A percentile compares a stretch with the other conserved stretches of the same genome.
phyloP scores from a whole-genome alignment of 768 basidiomycete genomes.

The Calocybe gangraenosa region DNA sequence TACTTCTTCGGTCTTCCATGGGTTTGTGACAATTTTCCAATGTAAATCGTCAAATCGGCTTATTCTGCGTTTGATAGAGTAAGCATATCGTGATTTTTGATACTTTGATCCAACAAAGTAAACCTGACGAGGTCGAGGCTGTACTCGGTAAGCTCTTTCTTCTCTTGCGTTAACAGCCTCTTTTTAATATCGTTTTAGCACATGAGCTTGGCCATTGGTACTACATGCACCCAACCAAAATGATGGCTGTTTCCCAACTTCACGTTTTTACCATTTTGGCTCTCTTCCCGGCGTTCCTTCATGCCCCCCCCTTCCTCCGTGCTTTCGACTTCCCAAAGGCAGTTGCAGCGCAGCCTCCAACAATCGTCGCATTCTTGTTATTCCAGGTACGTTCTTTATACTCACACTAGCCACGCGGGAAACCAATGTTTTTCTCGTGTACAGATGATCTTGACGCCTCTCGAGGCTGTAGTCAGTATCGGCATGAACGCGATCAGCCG shows the following conservation, averaged over 20 bases:
- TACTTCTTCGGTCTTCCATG: slow-evolving; percentile 98
- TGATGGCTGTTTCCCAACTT: slow-evolving; percentile 80
- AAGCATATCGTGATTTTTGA: slow-evolving; percentile 98
- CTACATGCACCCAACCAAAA: slow-evolving; percentile 84
- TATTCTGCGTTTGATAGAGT: slow-evolving; percentile 41
- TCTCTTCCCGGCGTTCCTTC: slow-evolving; percentile 86
- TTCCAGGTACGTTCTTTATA: slow-evolving; percentile 54
- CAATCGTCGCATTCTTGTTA: slow-evolving; percentile 81
- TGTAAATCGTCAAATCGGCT: neutral
- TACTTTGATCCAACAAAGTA: slow-evolving; percentile 89
- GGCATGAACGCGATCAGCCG: slow-evolving; percentile 80
- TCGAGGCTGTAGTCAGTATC: slow-evolving; percentile 70
- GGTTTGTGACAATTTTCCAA: slow-evolving; percentile 38
- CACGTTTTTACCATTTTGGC: slow-evolving; percentile 86
- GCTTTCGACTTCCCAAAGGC: slow-evolving; percentile 75
- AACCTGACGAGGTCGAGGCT: slow-evolving; percentile 91
- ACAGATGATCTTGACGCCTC: slow-evolving; percentile 76
- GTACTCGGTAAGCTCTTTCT: slow-evolving; percentile 63
- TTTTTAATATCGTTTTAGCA: slow-evolving; percentile 34
- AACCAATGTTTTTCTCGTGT: neutral
- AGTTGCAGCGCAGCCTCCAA: slow-evolving; percentile 66
- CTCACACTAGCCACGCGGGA: neutral
- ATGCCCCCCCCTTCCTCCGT: slow-evolving; percentile 70
- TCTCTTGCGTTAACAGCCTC: neutral
- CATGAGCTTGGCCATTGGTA: slow-evolving; percentile 99